A percentile compares a stretch with the other conserved stretches of the same genome.
These are phyloP conservation scores for Alternaria conjuncta DNA, from an alignment of 2,329 filamentous ascomycete genomes.

Conservation along the genomic window DNA sequence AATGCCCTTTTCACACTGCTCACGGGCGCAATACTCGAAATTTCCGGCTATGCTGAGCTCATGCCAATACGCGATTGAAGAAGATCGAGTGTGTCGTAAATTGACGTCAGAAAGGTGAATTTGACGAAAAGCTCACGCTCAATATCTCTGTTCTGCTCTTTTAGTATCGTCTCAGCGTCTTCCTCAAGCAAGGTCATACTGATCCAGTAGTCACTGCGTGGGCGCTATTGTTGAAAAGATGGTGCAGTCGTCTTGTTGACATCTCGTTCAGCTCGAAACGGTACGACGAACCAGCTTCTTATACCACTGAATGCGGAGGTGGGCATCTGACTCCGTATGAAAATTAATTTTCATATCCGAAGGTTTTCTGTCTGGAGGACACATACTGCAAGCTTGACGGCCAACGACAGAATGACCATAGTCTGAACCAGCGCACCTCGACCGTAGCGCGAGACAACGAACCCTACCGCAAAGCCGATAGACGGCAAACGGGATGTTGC, in stretches of 20 bases:
- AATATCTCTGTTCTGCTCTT: neutral
- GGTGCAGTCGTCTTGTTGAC: neutral
- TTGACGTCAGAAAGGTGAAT: neutral
- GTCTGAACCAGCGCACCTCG: neutral
- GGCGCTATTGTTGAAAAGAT: neutral
- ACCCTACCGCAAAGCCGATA: neutral
- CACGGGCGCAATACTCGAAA: neutral
- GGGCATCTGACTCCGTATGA: neutral
- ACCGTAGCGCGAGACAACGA: neutral
- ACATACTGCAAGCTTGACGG: neutral
- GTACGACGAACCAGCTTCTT: neutral
- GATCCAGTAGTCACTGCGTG: neutral
- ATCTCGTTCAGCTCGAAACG: neutral
- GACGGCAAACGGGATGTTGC: neutral
- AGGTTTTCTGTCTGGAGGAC: neutral
- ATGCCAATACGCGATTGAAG: neutral
- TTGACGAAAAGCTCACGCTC: neutral
- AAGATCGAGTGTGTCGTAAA: neutral
- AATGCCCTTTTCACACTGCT: neutral
- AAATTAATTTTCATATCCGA: neutral
- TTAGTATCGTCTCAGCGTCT: neutral
- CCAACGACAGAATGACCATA: neutral
- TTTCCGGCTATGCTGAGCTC: neutral
- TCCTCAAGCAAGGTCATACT: neutral
- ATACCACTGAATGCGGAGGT: neutral